Evolutionary conservation across 2,329 filamentous ascomycete species (phyloP).

Genomic region (Cucurbitaria berberidis): DNA sequence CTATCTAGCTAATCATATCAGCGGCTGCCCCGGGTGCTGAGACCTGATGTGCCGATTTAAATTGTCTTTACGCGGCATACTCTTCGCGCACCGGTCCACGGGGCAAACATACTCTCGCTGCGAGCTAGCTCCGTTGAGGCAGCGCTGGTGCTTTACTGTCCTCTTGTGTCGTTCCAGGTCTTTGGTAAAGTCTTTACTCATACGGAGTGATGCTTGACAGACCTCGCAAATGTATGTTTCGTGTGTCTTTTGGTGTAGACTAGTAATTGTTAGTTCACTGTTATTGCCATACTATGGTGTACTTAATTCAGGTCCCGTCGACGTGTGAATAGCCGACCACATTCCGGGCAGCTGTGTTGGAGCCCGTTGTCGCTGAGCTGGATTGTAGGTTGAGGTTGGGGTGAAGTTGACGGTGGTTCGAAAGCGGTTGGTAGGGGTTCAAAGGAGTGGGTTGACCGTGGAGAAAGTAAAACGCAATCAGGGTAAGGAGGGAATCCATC

Average conservation of each 20-base stretch:
- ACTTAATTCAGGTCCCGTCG: constrained; percentile 1
- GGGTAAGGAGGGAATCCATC: constrained; percentile 9
- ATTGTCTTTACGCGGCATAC: constrained; percentile 48
- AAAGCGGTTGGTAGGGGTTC: neutral
- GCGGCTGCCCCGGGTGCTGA: constrained; percentile 3
- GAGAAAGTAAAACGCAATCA: constrained; percentile 5
- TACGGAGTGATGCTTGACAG: neutral
- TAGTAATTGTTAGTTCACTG: neutral
- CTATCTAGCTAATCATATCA: neutral
- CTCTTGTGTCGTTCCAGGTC: constrained; percentile 1
- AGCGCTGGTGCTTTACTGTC: neutral
- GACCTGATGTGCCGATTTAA: constrained; percentile 13
- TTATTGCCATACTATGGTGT: neutral
- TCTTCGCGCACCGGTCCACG: constrained; percentile 4
- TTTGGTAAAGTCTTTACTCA: constrained; percentile 5
- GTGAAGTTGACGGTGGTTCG: neutral
- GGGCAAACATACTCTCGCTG: constrained; percentile 1
- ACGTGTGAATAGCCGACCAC: neutral
- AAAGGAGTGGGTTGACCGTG: constrained; percentile 10
- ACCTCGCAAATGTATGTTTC: constrained; percentile 1
- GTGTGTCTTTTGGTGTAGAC: constrained; percentile 3
- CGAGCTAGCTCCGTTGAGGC: neutral
- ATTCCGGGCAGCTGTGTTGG: neutral
- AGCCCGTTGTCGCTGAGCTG: neutral
- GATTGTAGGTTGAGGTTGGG: neutral